Base-by-base conservation (phyloP, 805 yeast species). In the Grigorovia jiainica region DNA sequence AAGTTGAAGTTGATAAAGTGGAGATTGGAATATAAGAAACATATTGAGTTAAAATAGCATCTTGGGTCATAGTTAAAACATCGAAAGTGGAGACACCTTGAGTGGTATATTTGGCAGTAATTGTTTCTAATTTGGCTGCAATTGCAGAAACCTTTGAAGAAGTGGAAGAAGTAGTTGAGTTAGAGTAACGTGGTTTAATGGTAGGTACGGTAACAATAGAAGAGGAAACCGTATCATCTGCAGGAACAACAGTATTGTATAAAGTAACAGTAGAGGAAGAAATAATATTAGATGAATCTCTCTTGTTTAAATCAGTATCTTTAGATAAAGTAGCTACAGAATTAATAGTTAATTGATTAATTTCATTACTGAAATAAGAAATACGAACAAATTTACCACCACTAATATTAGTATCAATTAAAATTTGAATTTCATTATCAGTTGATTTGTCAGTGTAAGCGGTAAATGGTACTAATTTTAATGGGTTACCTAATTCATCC, bases 341-440 rank as follows among this genome's bases (percentile, higher is more conserved):
- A 0, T 48, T 47, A 15, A 57, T 48, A 4, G 45, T 33, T n/a
- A 41, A 23, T 8, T 40, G 33, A 4, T 33, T 13, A 16, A 51
- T 38, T n/a, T 48, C 34, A 9, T 49, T 34, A 11, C 60, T 48
- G 35, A 25, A 50, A 40, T 55, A 59, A 3, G 41, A 45, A 25
- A 58, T 47, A 38, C 61, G 58, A 15, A 58, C 34, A 29, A 48
- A 54, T 31, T 49, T 47, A 23, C 64, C 61, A 33, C 61, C 63
- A 30, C 53, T 50, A 25, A 58, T 39, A n/a, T 43, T 53, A 3
- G 61, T 45, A 19, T 43, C 41, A 30, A 60, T 45, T 5, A 41
- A 38, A 20, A 55, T 40, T 31, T 42, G 42, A 21, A 57, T 49
- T 7, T 47, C 33, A 16, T 49, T 41, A n/a, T 43, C 38, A 32